These are phyloP conservation scores for Pseudogymnoascus sp. DNA, from an alignment of 2,329 filamentous ascomycete genomes.

Conservation along the genomic window DNA sequence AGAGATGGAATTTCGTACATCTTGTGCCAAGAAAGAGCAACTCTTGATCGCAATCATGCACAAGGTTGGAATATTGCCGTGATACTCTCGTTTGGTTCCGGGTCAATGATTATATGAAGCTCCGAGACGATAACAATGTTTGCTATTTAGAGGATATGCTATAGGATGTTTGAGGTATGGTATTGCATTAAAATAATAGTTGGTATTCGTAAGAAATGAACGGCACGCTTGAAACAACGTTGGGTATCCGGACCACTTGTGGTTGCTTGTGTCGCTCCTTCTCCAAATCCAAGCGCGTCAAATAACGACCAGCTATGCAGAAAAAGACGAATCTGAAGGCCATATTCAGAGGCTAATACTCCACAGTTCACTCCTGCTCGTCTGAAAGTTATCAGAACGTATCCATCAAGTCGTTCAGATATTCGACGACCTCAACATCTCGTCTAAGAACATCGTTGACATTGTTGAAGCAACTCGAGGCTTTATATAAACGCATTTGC, in stretches of 20 bases:
- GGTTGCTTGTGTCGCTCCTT: constrained; percentile 3
- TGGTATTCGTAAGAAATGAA: not conserved
- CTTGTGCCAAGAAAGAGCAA: not conserved
- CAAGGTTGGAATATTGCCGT: not conserved
- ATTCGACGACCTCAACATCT: constrained; percentile 30
- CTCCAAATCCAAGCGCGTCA: not conserved
- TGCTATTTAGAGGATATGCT: not conserved
- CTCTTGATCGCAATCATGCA: not conserved
- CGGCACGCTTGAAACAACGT: not conserved
- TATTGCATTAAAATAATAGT: not conserved
- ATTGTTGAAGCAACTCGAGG: constrained; percentile 24
- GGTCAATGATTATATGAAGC: not conserved
- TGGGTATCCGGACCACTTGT: constrained; percentile 4
- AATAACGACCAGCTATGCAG: not conserved
- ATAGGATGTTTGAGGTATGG: not conserved
- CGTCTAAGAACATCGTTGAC: constrained; percentile 26
- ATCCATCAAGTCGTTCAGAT: constrained; percentile 29
- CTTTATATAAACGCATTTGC: constrained; percentile 22
- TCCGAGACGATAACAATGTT: not conserved
- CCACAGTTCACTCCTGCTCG: not conserved
- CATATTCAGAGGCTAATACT: not conserved
- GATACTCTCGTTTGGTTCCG: not conserved
- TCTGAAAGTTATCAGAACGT: constrained; percentile 14
- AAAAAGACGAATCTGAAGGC: not conserved
- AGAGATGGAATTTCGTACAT: not conserved